Conservation (phyloP, 2,329 filamentous ascomycete species). For the Trichoderma endophyticum region DNA sequence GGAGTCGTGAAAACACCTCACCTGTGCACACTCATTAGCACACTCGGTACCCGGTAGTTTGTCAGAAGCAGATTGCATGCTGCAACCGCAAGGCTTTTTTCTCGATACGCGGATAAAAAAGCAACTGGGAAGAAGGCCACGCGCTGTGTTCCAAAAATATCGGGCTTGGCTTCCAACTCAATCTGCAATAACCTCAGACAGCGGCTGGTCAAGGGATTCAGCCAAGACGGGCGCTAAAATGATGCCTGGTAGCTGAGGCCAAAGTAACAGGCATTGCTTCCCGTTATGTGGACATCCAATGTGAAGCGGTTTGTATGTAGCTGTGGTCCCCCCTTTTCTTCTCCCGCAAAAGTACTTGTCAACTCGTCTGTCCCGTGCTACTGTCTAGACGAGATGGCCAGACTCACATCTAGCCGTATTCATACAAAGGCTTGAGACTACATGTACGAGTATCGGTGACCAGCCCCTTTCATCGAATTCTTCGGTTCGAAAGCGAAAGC, state of each 20-base stretch:
- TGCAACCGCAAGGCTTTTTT: not conserved
- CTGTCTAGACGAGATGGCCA: not conserved
- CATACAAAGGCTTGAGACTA: not conserved
- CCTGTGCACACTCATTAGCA: not conserved
- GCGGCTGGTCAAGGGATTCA: not conserved
- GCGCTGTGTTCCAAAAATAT: not conserved
- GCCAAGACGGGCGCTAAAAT: constrained; percentile 9
- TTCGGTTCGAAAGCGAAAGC: not conserved
- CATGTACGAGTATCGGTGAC: too few relatives aligned
- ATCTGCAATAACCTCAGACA: not conserved
- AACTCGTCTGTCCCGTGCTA: not conserved
- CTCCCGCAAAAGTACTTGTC: not conserved
- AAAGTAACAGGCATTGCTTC: not conserved
- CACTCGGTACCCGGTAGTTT: not conserved
- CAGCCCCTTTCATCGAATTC: not conserved
- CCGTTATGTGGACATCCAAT: not conserved
- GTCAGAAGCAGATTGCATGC: not conserved
- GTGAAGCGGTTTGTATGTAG: not conserved
- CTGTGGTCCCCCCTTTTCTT: not conserved
- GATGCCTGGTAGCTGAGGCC: not conserved
- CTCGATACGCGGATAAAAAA: not conserved
- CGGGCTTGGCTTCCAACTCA: constrained; percentile 8
- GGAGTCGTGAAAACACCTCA: not conserved
- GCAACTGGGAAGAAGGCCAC: not conserved
- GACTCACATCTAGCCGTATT: not conserved